phyloP scores from a whole-genome alignment of 2,329 filamentous ascomycete species.

The Botrytis cinerea region DNA sequence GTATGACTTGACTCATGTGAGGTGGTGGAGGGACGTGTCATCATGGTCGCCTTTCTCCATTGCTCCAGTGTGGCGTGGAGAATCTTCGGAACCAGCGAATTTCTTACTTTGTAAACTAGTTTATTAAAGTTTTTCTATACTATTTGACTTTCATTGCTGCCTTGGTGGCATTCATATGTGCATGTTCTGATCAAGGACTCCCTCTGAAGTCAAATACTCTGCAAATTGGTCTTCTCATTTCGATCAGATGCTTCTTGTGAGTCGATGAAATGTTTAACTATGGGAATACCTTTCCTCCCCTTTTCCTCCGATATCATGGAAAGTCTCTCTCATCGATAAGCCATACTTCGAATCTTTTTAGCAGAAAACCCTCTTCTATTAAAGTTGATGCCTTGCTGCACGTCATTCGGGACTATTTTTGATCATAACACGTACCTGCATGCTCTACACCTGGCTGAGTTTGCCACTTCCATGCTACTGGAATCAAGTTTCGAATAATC shows the following conservation, averaged over 20 bases:
- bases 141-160: not conserved
- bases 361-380: not conserved
- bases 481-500: not conserved
- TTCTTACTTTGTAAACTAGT: not conserved
- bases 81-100: not conserved
- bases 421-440: not conserved
- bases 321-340: not conserved
- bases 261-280: not conserved
- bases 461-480: not conserved
- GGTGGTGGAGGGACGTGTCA: too few species aligned
- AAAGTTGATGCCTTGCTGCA: not conserved
- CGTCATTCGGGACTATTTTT: not conserved
- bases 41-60: not conserved
- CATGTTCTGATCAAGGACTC: not conserved
- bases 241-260: not conserved
- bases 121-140: not conserved
- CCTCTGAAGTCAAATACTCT: not conserved
- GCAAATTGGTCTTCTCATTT: not conserved
- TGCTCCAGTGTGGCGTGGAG: not conserved
- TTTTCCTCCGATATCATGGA: not conserved
- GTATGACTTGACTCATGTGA: not conserved
- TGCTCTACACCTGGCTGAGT: not conserved
- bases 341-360: not conserved
- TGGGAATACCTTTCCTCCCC: too few species aligned
- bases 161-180: not conserved